These are phyloP conservation scores for Rosa chinensis DNA, from an alignment of 306 rosid genomes.

Conservation along the genomic window DNA sequence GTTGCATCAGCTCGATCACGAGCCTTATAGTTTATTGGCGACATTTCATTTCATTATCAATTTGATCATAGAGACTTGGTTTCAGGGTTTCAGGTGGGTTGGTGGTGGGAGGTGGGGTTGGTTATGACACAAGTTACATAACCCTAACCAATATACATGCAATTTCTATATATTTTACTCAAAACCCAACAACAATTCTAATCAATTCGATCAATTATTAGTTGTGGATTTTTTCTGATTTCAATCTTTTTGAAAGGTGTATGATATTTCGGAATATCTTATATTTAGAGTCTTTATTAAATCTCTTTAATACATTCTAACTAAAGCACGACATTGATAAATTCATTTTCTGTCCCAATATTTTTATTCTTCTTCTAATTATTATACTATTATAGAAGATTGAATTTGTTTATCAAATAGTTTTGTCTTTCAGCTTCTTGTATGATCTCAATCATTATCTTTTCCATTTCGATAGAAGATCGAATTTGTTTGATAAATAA, in stretches of 20 bases:
- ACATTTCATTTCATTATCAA: not conserved
- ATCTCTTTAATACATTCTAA: not conserved
- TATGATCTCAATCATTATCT: no score
- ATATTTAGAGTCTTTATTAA: not conserved
- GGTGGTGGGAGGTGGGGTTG: conserved; percentile 9
- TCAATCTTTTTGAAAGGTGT: not conserved
- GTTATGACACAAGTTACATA: conserved; percentile 2
- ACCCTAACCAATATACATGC: not conserved
- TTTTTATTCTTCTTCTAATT: no score
- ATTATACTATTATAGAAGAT: no score
- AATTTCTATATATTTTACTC: not conserved
- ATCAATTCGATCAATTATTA: conserved; percentile 7
- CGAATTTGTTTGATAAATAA: no score
- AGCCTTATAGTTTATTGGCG: conserved; percentile 5
- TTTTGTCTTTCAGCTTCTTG: no score
- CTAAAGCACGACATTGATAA: not conserved
- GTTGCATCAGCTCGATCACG: not conserved
- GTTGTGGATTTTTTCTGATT: not conserved
- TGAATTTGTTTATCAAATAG: no score
- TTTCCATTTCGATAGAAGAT: no score
- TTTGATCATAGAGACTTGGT: not conserved
- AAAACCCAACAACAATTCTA: not conserved
- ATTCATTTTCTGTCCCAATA: no score
- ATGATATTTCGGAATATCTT: not conserved
- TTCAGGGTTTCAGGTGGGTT: conserved; percentile 8